Evolutionary conservation across 73 alveolate genomes (phyloP).

Genomic region (Paramecium caudatum): DNA sequence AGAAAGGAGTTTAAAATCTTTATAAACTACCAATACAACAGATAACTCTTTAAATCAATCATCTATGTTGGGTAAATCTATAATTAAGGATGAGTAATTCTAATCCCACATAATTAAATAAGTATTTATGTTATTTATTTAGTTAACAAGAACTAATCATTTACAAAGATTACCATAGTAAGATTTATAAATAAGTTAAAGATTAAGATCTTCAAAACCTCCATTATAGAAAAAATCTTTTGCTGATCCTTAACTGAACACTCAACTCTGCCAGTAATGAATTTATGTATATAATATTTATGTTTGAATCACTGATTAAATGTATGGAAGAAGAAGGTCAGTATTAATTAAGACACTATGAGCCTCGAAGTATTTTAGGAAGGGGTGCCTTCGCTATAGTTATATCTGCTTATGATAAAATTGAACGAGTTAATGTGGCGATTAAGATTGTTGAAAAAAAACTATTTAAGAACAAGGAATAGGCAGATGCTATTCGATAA

Average conservation of each 20-base stretch:
- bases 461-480: background rate
- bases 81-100: background rate
- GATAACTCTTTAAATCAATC: conserved; percentile 23
- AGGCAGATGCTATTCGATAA: conserved; percentile 6
- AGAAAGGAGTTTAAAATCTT: background rate
- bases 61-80: background rate
- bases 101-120: background rate
- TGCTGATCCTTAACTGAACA: too few relatives aligned
- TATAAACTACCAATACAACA: background rate
- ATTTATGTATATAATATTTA: background rate
- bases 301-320: background rate
- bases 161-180: background rate
- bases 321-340: background rate
- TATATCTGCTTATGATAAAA: conserved; percentile 24
- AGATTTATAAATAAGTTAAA: background rate
- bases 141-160: background rate
- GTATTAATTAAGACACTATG: background rate
- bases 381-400: conserved; percentile 43
- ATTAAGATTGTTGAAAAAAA: conserved; percentile 45
- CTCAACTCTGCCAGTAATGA: background rate
- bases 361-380: background rate
- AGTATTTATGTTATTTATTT: background rate
- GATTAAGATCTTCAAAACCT: background rate
- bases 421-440: background rate
- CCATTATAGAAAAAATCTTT: background rate